A percentile compares a stretch with the other conserved stretches of the same genome.
These are phyloP conservation scores for Vitis labrusca DNA, from an alignment of 164 flowering plant species.

Conservation along the genomic window DNA sequence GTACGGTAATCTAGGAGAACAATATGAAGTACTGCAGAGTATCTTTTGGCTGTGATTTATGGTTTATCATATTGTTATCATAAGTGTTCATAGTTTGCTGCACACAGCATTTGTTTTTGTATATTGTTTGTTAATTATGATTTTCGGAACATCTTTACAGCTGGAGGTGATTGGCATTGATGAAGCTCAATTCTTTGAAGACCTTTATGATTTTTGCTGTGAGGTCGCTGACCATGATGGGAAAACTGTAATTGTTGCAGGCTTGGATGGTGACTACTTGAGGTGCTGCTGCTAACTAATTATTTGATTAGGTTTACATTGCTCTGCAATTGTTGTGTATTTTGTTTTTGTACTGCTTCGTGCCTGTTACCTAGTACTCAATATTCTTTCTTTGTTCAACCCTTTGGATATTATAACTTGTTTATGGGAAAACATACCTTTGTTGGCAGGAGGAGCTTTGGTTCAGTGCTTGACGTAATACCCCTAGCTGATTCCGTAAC, in stretches of 20 bases:
- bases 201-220: slow-evolving; percentile 88
- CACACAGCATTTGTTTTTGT: neutral
- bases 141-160: slow-evolving; percentile 33
- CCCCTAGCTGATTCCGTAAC: slow-evolving; percentile 91
- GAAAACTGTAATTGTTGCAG: slow-evolving; percentile 78
- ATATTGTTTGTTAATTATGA: neutral
- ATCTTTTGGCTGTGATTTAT: too few relatives aligned
- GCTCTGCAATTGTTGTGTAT: neutral
- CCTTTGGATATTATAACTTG: neutral
- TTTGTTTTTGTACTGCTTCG: neutral
- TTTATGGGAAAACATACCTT: neutral
- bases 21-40: too few relatives aligned
- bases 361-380: neutral
- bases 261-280: slow-evolving; percentile 93
- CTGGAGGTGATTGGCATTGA: slow-evolving; percentile 95
- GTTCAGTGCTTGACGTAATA: slow-evolving; percentile 78
- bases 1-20: too few relatives aligned
- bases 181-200: slow-evolving; percentile 93
- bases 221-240: slow-evolving; percentile 87
- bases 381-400: neutral
- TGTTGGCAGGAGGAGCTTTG: slow-evolving; percentile 77
- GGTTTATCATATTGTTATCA: too few relatives aligned
- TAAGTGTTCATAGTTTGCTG: too few relatives aligned
- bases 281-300: slow-evolving; percentile 41
- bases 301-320: neutral